Evolutionary conservation across 352 stramenopile species (phyloP).

Genomic region (Globisporangium perplexum): DNA sequence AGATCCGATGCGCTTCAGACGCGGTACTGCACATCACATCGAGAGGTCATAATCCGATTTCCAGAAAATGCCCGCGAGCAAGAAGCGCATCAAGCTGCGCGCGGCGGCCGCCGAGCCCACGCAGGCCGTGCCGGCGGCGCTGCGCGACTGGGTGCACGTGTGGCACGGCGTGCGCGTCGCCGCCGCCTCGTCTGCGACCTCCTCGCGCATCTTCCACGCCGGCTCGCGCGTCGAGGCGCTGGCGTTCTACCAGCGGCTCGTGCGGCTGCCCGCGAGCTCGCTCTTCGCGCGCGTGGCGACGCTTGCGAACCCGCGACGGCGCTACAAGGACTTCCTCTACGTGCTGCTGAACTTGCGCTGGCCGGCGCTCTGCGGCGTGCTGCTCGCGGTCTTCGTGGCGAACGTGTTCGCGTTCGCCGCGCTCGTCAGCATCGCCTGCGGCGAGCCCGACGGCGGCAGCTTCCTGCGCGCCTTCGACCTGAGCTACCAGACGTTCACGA

Average conservation of each 20-base stretch:
- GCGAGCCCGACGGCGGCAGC: constrained; percentile 38
- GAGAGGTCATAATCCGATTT: too few species aligned
- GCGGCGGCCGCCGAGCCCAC: constrained; percentile 30
- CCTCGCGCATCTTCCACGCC: constrained; percentile 52
- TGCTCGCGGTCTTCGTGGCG: constrained; percentile 48
- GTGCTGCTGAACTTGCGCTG: constrained; percentile 80
- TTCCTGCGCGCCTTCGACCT: constrained; percentile 67
- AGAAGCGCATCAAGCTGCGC: constrained; percentile 73
- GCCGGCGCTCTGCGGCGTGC: constrained; percentile 58
- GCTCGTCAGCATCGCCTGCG: constrained; percentile 39
- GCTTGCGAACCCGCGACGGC: constrained; percentile 46
- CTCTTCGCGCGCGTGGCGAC: constrained; percentile 66
- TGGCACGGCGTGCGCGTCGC: constrained; percentile 73
- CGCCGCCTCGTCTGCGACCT: neutral
- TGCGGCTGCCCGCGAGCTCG: constrained; percentile 61
- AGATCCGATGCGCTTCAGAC: too few species aligned
- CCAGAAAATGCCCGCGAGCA: constrained; percentile 67
- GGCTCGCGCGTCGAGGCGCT: constrained; percentile 57
- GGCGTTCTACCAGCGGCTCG: constrained; percentile 65
- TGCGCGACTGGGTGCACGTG: constrained; percentile 75
- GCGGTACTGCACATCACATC: too few species aligned
- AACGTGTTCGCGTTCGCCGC: constrained; percentile 64
- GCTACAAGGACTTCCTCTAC: constrained; percentile 84
- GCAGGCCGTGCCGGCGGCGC: constrained; percentile 50
- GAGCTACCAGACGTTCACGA: constrained; percentile 85